Conservation (phyloP, 768 basidiomycete genomes). For the Macrolepiota dolichaula region DNA sequence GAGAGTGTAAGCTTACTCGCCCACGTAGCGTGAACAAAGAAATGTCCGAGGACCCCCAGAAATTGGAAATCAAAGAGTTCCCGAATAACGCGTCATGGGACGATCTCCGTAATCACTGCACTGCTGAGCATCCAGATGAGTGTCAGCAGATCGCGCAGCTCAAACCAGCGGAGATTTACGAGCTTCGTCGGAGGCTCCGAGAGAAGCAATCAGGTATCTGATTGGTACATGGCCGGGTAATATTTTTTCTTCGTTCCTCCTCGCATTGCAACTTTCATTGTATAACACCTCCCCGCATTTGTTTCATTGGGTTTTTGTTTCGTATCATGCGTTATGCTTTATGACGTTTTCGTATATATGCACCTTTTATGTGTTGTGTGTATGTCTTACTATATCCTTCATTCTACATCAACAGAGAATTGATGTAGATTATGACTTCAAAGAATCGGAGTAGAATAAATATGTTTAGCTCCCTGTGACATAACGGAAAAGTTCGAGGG, state of each 20-base stretch:
- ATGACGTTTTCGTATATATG: neutral
- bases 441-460: too few relatives aligned
- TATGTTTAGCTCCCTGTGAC: too few relatives aligned
- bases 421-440: too few relatives aligned
- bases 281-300: neutral
- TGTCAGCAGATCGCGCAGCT: slow-evolving; percentile 32
- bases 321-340: neutral
- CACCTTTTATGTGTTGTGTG: neutral
- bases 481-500: too few relatives aligned
- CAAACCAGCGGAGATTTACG: slow-evolving; percentile 29
- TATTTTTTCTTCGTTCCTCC: neutral
- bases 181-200: slow-evolving; percentile 27
- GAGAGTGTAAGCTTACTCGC: neutral
- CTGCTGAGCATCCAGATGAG: slow-evolving; percentile 28
- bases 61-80: slow-evolving; percentile 22
- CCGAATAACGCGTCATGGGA: slow-evolving; percentile 30
- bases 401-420: neutral
- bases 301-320: neutral
- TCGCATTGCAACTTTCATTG: neutral
- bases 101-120: slow-evolving; percentile 30
- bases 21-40: slow-evolving; percentile 8
- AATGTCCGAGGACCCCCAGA: slow-evolving; percentile 4
- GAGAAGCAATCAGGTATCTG: neutral
- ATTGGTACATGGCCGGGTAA: neutral
- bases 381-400: neutral